Conservation (phyloP, 2,329 filamentous ascomycete species). For the Exophiala viscosa region DNA sequence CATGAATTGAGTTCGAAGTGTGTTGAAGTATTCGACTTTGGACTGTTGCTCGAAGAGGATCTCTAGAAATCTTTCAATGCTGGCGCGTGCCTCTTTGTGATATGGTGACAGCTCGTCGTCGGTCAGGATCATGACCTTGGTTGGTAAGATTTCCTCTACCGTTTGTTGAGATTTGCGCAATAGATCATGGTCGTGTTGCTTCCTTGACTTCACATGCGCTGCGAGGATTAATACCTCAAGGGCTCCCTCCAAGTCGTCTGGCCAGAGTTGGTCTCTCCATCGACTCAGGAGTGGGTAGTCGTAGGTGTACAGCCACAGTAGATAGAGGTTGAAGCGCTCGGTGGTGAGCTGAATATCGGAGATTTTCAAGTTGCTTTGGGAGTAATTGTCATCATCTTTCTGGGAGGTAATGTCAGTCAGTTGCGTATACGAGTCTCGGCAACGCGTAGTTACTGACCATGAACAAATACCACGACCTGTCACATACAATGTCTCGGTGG, state of each 20-base stretch:
- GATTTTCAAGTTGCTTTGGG: no score
- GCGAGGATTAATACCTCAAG: background rate
- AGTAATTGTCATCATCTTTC: no score
- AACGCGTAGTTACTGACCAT: background rate
- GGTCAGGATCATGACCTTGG: background rate
- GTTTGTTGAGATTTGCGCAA: background rate
- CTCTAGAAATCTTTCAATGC: background rate
- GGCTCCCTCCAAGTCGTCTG: background rate
- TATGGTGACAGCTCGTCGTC: background rate
- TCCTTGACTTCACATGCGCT: background rate
- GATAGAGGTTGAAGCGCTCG: background rate
- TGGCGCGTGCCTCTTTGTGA: background rate
- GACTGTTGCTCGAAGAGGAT: slow-evolving; percentile 3
- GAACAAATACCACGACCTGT: background rate
- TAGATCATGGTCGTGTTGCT: background rate
- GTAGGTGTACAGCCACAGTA: slow-evolving; percentile 1
- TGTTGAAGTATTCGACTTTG: background rate
- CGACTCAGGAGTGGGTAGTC: background rate
- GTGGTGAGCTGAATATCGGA: background rate
- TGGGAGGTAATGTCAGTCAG: background rate
- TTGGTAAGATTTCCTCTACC: background rate
- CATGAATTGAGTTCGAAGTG: background rate
- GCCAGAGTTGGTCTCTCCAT: background rate
- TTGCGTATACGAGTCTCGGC: background rate
- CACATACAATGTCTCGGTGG: slow-evolving; percentile 1